Evolutionary conservation across 2,329 filamentous ascomycete species (phyloP).

Genomic region (Blastomyces percursus): DNA sequence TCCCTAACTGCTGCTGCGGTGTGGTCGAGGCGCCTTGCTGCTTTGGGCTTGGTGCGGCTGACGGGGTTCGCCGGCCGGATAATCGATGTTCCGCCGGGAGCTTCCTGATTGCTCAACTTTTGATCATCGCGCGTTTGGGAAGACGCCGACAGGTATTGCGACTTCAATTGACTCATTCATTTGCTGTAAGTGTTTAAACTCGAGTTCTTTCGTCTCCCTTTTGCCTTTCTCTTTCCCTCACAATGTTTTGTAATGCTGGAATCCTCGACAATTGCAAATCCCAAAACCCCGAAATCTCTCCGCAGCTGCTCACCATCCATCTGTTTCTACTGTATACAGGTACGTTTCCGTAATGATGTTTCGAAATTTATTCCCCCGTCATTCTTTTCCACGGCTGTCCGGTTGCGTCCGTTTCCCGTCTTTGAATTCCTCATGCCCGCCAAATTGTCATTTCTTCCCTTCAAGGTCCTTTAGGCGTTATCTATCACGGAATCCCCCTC

Average conservation of each 20-base stretch:
- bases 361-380: neutral
- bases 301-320: neutral
- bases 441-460: neutral
- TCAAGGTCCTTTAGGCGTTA: conserved; percentile 2
- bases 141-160: too few species aligned
- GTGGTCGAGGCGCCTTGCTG: conserved; percentile 3
- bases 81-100: neutral
- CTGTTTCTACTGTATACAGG: neutral
- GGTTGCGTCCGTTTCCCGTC: neutral
- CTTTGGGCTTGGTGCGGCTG: neutral
- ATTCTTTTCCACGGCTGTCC: neutral
- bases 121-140: neutral
- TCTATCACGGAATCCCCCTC: neutral
- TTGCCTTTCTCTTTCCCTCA: neutral
- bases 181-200: neutral
- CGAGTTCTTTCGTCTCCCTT: neutral
- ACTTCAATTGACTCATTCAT: neutral
- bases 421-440: neutral
- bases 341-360: neutral
- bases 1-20: conserved; percentile 1
- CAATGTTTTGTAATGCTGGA: neutral
- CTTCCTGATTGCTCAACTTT: neutral
- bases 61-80: neutral
- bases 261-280: neutral
- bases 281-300: neutral